Base-by-base conservation (phyloP, 2,329 filamentous ascomycete species). In the Penicillium palitans region DNA sequence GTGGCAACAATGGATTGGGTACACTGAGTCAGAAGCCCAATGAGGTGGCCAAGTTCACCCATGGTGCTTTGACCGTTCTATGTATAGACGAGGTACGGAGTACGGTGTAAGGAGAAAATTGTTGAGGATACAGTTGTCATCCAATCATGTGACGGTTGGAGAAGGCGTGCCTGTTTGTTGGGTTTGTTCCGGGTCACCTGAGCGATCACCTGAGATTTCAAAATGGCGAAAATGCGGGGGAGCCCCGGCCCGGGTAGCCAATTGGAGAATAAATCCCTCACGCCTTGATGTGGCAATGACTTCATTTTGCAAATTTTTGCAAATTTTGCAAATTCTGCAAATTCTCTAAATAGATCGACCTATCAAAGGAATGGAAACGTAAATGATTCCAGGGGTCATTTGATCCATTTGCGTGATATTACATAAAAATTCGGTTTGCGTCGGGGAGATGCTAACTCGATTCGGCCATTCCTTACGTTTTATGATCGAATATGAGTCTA, bases 381-480 rank as follows among this genome's bases (percentile, higher is more conserved):
- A 48, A 48, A 24, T 19, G 8, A n/a, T 48, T 25, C 31, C 29
- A n/a, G 29, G 29, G 12, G 29, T 48, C 46, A 48, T 9, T 48
- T 48, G 46, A 48, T 48, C 15, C 45, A 17, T 48, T 48, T 48
- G 31, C 46, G 46, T 24, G 46, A 25, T 48, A 35, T 48, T 48
- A 48, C 46, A 21, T 48, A 48, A 48, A 33, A 48, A 5, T 7
- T 35, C 46, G 46, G 15, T 48, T 47, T 48, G 19, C 19, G 21
- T 48, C 29, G 46, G 31, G 21, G 31, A 37, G 0, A 17, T 15
- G 9, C 45, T 48, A 35, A 48, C 46, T 21, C 1, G 15, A 35
- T 48, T 48, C 31, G 6, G 46, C 15, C 21, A 17, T 48, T 10
- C 31, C 46, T 48, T 35, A 48, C 46, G 19, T 48, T 35, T 25